Conservation (phyloP, 108 stramenopile genomes). For the Fistulifera solaris region DNA sequence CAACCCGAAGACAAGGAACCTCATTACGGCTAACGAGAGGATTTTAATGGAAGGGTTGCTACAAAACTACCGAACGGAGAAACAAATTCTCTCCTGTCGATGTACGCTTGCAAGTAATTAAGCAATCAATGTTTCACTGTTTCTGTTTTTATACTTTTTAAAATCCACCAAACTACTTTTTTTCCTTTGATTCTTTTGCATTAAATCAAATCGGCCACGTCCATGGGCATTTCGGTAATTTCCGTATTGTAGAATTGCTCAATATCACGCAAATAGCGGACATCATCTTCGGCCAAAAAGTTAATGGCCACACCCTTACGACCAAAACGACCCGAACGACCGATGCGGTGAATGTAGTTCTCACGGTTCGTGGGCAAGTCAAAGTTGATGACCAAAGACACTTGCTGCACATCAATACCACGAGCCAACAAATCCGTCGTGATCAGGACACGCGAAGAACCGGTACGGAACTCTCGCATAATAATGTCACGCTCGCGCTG, state of each 20-base stretch:
- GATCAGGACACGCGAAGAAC: conserved; percentile 99
- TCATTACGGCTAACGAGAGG: neutral
- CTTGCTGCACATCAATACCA: conserved; percentile 99
- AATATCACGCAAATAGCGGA: conserved; percentile 98
- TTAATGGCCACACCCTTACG: conserved; percentile 99
- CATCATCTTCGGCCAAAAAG: conserved; percentile 96
- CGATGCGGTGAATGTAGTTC: conserved; percentile 99
- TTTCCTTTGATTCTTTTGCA: no score
- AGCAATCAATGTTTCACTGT: no score
- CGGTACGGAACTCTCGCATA: conserved; percentile 99
- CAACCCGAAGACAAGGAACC: conserved; percentile 16
- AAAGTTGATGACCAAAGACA: conserved; percentile 99
- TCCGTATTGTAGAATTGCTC: conserved; percentile 99
- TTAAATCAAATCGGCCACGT: conserved; percentile 90
- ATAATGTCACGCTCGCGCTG: conserved; percentile 99
- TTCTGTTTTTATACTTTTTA: no score
- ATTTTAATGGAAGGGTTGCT: neutral
- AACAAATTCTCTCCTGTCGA: neutral
- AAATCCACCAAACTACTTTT: no score
- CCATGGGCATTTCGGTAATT: conserved; percentile 97
- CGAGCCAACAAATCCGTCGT: conserved; percentile 95
- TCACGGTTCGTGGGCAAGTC: conserved; percentile 99
- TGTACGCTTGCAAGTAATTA: neutral
- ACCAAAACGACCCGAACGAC: conserved; percentile 98
- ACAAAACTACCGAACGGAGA: neutral